phyloP scores from a whole-genome alignment of 2,329 filamentous ascomycete genomes.

The Beauveria medogensis region DNA sequence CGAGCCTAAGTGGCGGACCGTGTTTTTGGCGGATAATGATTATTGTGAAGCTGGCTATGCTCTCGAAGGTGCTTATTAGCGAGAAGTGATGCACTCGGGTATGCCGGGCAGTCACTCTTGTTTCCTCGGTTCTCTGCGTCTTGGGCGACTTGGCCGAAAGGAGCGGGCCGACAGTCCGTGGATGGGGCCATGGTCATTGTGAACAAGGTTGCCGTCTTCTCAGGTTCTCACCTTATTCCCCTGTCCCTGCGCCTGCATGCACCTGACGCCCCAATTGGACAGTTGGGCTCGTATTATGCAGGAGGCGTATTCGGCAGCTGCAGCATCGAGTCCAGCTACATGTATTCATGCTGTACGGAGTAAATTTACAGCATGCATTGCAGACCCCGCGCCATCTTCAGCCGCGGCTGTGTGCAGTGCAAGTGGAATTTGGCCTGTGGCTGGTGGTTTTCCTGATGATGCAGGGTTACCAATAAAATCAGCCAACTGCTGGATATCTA shows the following conservation, averaged over 20 bases:
- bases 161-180: neutral
- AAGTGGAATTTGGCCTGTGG: neutral
- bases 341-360: too few species aligned
- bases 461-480: neutral
- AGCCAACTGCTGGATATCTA: neutral
- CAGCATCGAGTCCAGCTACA: neutral
- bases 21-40: neutral
- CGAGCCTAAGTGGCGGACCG: neutral
- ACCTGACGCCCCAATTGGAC: neutral
- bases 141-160: neutral
- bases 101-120: neutral
- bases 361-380: neutral
- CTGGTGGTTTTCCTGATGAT: neutral
- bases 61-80: neutral
- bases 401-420: neutral
- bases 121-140: neutral
- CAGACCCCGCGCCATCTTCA: constrained; percentile 1
- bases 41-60: neutral
- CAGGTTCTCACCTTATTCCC: neutral
- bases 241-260: neutral
- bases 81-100: too few species aligned
- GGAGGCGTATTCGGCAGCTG: neutral
- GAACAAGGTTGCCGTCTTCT: neutral
- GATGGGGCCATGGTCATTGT: neutral
- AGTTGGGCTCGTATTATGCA: neutral